These are phyloP conservation scores for Trametes cinnabarina DNA, from an alignment of 768 basidiomycete species.

Conservation along the genomic window DNA sequence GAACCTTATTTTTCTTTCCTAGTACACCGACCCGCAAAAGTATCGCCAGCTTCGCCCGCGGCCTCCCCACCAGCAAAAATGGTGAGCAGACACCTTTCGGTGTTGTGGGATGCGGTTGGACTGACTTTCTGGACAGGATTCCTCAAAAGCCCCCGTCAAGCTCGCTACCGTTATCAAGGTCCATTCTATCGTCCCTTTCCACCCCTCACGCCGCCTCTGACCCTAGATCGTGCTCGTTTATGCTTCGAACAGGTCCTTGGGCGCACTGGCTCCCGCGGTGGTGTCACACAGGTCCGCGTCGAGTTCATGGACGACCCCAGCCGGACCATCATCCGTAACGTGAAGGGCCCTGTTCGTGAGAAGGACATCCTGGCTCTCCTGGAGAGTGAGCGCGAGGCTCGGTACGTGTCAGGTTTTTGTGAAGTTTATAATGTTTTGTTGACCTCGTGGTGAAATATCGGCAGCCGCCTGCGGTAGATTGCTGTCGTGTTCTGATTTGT, in stretches of 20 bases:
- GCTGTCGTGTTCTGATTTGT: slow-evolving; percentile 12
- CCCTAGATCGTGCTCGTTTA: background rate
- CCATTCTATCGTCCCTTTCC: background rate
- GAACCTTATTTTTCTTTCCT: slow-evolving; percentile 34
- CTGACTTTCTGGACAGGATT: slow-evolving; percentile 52
- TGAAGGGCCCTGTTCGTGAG: slow-evolving; percentile 95
- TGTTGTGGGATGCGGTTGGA: background rate
- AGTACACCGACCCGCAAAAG: slow-evolving; percentile 28
- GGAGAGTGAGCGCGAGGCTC: slow-evolving; percentile 98
- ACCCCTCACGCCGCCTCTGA: slow-evolving; percentile 12
- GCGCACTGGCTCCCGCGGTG: slow-evolving; percentile 97
- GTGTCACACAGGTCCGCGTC: slow-evolving; percentile 98
- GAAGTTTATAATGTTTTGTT: background rate
- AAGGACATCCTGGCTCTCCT: slow-evolving; percentile 95
- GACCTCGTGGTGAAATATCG: background rate
- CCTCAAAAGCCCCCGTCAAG: slow-evolving; percentile 91
- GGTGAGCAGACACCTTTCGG: slow-evolving; percentile 19
- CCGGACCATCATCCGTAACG: slow-evolving; percentile 97
- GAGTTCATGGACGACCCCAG: slow-evolving; percentile 98
- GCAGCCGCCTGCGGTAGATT: slow-evolving; percentile 25
- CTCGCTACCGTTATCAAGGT: slow-evolving; percentile 97
- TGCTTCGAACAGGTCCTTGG: slow-evolving; percentile 75
- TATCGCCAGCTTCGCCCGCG: slow-evolving; percentile 28
- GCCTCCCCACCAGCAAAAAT: slow-evolving; percentile 29
- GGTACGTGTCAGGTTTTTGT: slow-evolving; percentile 57